A percentile compares a stretch with the other conserved stretches of the same genome.
Conservation (phyloP, 1,284 basidiomycete species). For the Mycosarcoma maydis region DNA sequence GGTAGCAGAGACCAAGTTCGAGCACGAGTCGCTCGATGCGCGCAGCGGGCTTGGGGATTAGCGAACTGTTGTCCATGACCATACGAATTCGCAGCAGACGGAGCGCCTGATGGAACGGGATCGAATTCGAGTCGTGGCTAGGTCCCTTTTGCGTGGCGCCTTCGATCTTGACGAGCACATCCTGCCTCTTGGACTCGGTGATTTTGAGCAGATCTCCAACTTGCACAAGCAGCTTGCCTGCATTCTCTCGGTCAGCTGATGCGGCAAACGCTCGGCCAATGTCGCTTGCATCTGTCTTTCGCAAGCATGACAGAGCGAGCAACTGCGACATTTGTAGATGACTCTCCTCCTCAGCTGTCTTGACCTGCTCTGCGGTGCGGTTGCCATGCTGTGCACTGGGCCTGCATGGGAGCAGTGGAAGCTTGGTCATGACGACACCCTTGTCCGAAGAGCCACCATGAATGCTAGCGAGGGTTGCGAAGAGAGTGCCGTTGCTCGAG, state of each 20-base stretch:
- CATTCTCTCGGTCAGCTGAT: not conserved
- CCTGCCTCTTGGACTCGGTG: slow-evolving; percentile 40
- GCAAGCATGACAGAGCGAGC: slow-evolving; percentile 26
- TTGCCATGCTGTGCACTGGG: not conserved
- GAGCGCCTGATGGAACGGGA: slow-evolving; percentile 32
- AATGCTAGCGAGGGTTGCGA: slow-evolving; percentile 8
- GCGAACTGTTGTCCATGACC: slow-evolving; percentile 7
- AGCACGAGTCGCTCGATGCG: slow-evolving; percentile 23
- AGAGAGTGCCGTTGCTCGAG: slow-evolving; percentile 38
- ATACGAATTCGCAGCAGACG: slow-evolving; percentile 44
- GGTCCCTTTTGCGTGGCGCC: slow-evolving; percentile 34
- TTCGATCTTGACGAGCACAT: slow-evolving; percentile 38
- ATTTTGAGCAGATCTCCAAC: slow-evolving; percentile 36
- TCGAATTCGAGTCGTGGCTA: slow-evolving; percentile 33
- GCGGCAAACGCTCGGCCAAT: slow-evolving; percentile 18
- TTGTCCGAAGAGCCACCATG: slow-evolving; percentile 1
- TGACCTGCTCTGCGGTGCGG: not conserved
- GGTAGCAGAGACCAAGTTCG: slow-evolving; percentile 31
- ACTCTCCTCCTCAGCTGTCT: not conserved
- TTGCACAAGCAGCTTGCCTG: slow-evolving; percentile 17
- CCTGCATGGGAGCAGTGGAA: not conserved
- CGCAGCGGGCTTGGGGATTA: not conserved
- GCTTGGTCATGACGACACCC: slow-evolving; percentile 28
- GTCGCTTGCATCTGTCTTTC: slow-evolving; percentile 29
- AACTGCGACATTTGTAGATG: slow-evolving; percentile 4